These are phyloP conservation scores for Rutstroemia sp. DNA, from an alignment of 2,329 filamentous ascomycete genomes.

Conservation along the genomic window DNA sequence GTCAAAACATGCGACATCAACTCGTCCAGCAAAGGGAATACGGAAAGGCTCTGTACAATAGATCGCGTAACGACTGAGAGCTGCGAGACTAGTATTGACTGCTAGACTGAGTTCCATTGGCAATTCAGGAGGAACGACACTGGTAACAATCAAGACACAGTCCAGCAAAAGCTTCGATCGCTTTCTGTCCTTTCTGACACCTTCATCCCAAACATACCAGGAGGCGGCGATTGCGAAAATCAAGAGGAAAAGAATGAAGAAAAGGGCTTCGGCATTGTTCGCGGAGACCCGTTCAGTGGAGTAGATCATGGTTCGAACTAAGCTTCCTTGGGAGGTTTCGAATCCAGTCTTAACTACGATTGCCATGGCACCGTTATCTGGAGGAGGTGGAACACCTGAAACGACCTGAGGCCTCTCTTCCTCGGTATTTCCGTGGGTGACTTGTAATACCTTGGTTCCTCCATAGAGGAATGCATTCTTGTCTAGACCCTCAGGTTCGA, in stretches of 20 bases:
- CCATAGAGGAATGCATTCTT: conserved; percentile 97
- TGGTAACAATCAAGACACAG: conserved; percentile 95
- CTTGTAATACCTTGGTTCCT: conserved; percentile 93
- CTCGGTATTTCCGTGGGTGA: conserved; percentile 77
- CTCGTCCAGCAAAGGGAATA: conserved; percentile 90
- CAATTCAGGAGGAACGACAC: conserved; percentile 94
- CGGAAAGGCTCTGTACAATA: conserved; percentile 99
- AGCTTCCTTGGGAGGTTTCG: conserved; percentile 94
- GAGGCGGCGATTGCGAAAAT: conserved; percentile 95
- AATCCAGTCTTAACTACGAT: conserved; percentile 97
- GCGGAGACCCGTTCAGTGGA: conserved; percentile 98
- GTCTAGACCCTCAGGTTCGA: conserved; percentile 87
- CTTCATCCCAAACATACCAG: conserved; percentile 98
- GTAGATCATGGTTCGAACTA: conserved; percentile 99
- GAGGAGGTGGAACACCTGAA: conserved; percentile 74
- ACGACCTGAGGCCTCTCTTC: conserved; percentile 64
- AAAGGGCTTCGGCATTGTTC: conserved; percentile 91
- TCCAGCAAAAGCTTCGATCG: conserved; percentile 94
- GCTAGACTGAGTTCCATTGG: conserved; percentile 97
- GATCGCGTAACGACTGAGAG: conserved; percentile 89
- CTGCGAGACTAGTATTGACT: conserved; percentile 94
- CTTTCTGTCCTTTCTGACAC: conserved; percentile 89
- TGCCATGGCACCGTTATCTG: conserved; percentile 89
- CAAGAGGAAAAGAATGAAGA: conserved; percentile 94
- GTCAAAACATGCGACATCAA: conserved; percentile 96